These are phyloP conservation scores for Astathelohania contejeani DNA, from an alignment of 371 early-diverging fungal species.

Conservation along the genomic window DNA sequence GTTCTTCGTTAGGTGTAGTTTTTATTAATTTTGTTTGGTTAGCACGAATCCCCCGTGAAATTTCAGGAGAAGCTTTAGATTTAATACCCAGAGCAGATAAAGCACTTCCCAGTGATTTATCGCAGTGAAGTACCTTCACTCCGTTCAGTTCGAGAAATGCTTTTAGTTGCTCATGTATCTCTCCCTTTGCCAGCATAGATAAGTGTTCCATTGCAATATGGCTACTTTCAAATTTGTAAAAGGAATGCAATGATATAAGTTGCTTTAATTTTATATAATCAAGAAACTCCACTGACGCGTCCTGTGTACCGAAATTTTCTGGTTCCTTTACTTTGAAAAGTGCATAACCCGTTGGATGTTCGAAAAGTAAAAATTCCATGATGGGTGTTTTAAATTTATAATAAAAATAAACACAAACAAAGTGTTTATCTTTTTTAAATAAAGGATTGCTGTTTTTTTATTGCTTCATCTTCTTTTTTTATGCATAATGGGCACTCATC, in stretches of 20 bases:
- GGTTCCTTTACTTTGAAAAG: constrained; percentile 30
- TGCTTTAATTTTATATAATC: constrained; percentile 28
- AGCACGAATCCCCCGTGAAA: constrained; percentile 28
- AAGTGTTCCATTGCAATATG: constrained; percentile 2
- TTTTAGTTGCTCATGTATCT: constrained; percentile 6
- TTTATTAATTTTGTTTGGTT: constrained; percentile 21
- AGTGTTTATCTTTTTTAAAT: too few species aligned
- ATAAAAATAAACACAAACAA: neutral
- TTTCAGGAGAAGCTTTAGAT: constrained; percentile 11
- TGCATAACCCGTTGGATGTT: constrained; percentile 30
- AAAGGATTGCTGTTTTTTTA: too few species aligned
- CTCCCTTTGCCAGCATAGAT: neutral
- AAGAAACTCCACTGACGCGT: constrained; percentile 1
- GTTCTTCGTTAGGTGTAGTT: constrained; percentile 58
- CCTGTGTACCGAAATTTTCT: constrained; percentile 12
- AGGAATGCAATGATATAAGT: constrained; percentile 10
- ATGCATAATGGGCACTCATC: too few species aligned
- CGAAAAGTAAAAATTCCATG: constrained; percentile 37
- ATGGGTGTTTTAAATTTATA: neutral
- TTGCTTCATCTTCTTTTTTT: too few species aligned
- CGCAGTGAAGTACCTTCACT: constrained; percentile 34
- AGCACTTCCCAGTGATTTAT: constrained; percentile 16
- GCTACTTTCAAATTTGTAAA: constrained; percentile 3
- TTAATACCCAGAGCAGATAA: constrained; percentile 12
- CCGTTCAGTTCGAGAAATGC: constrained; percentile 30